Conservation (phyloP, 1,284 basidiomycete genomes). For the Apiotrichum montevideense region DNA sequence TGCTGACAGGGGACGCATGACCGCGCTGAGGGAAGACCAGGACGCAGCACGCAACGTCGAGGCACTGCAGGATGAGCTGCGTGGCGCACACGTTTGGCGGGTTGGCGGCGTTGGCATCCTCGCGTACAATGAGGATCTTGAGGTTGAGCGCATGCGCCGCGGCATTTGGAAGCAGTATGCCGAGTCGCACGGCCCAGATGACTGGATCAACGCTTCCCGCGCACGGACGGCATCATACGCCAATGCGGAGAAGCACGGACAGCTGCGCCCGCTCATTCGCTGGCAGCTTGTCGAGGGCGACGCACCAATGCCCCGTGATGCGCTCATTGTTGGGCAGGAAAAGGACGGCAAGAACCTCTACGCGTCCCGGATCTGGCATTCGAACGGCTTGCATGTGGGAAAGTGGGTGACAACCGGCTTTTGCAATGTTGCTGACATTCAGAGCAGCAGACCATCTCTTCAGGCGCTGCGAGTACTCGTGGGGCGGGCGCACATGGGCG, state of each 20-base stretch:
- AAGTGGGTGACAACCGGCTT: conserved; percentile 28
- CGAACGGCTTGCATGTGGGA: conserved; percentile 42
- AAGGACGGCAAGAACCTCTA: conserved; percentile 35
- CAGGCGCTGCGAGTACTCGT: conserved; percentile 36
- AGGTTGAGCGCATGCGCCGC: conserved; percentile 25
- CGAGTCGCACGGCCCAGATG: conserved; percentile 32
- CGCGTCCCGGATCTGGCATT: conserved; percentile 38
- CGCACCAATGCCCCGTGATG: conserved; percentile 34
- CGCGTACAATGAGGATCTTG: conserved; percentile 24
- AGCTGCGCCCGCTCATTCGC: conserved; percentile 31
- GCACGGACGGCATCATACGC: conserved; percentile 53
- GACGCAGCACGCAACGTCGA: conserved; percentile 2
- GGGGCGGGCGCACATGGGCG: conserved; percentile 27
- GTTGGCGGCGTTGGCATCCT: conserved; percentile 37
- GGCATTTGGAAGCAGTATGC: conserved; percentile 28
- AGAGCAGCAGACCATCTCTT: conserved; percentile 37
- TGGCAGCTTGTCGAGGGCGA: conserved; percentile 41
- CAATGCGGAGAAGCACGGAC: not conserved
- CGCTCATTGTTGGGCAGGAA: conserved; percentile 42
- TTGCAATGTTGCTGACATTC: not conserved
- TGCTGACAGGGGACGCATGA: not conserved
- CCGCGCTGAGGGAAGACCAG: conserved; percentile 11
- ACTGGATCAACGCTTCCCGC: conserved; percentile 61
- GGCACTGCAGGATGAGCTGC: conserved; percentile 31
- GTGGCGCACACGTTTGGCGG: conserved; percentile 32